Conservation (phyloP, 139 green algal species). For the Nannochloris sp. region DNA sequence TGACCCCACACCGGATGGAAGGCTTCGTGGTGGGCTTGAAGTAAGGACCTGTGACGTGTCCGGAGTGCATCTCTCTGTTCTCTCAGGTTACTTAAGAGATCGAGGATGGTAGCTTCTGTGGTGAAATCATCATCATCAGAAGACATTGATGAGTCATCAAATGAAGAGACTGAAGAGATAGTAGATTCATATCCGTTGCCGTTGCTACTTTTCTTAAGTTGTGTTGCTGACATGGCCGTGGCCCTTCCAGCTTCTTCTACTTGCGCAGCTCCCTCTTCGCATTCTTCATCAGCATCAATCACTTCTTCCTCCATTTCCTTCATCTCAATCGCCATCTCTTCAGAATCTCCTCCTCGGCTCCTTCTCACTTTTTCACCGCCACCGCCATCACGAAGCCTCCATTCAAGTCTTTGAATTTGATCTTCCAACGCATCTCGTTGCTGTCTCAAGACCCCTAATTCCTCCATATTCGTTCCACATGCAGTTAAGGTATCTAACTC, state of each 20-base stretch:
- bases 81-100: constrained; percentile 23
- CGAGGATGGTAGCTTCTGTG: no score
- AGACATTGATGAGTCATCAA: no score
- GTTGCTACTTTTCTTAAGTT: not conserved
- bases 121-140: no score
- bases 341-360: not conserved
- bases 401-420: constrained; percentile 70
- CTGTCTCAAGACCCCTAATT: constrained; percentile 57
- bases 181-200: not conserved
- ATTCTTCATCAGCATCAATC: not conserved
- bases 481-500: constrained; percentile 56
- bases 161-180: no score
- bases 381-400: constrained; percentile 24
- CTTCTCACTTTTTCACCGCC: not conserved
- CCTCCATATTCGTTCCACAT: constrained; percentile 23
- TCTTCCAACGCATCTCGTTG: constrained; percentile 75
- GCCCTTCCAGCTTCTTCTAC: not conserved
- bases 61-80: constrained; percentile 36
- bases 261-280: no score
- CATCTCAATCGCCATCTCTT: constrained; percentile 5
- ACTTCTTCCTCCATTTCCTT: constrained; percentile 9
- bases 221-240: not conserved
- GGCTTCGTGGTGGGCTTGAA: constrained; percentile 61
- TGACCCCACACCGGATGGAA: constrained; percentile 94
- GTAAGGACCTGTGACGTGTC: constrained; percentile 48